Percentiles rank a stretch among this genome's conserved stretches.
Conservation (phyloP, 2,329 filamentous ascomycete genomes). For the Calonectria pseudoturangicola region DNA sequence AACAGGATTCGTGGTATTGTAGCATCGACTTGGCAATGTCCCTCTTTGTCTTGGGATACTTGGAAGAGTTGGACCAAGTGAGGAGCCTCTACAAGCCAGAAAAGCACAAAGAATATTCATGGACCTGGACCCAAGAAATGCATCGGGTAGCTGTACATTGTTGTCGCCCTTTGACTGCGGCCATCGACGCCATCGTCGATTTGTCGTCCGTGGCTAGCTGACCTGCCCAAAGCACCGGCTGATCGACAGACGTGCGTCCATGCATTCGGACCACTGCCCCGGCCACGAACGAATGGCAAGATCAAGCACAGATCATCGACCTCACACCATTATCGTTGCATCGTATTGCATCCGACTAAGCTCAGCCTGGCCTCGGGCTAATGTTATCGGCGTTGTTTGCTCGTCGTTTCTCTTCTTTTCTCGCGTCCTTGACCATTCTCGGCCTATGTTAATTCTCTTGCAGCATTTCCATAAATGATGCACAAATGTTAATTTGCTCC, state of each 20-base stretch:
- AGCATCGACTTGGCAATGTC: slow-evolving; percentile 38
- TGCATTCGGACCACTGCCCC: slow-evolving; percentile 25
- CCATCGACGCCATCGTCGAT: slow-evolving; percentile 23
- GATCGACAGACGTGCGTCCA: slow-evolving; percentile 34
- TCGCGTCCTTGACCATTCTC: background rate
- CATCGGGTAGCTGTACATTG: background rate
- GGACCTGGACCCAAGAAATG: background rate
- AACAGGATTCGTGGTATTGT: slow-evolving; percentile 47
- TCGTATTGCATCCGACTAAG: slow-evolving; percentile 12
- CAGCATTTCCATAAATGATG: too few species aligned
- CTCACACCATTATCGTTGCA: slow-evolving; percentile 22
- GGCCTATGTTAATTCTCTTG: background rate
- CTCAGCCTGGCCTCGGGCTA: slow-evolving; percentile 9
- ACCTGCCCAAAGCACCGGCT: slow-evolving; percentile 19
- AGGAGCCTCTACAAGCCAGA: background rate
- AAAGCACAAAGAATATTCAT: background rate
- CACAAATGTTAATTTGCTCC: background rate
- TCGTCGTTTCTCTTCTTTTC: background rate
- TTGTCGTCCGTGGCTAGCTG: slow-evolving; percentile 3
- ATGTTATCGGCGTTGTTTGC: background rate
- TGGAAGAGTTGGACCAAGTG: background rate
- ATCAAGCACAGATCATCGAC: slow-evolving; percentile 27
- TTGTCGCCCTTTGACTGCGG: background rate
- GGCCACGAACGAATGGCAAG: slow-evolving; percentile 27
- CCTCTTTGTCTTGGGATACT: slow-evolving; percentile 45